These are phyloP conservation scores for Phytophthora chlamydospora DNA, from an alignment of 352 stramenopile species.

Conservation along the genomic window DNA sequence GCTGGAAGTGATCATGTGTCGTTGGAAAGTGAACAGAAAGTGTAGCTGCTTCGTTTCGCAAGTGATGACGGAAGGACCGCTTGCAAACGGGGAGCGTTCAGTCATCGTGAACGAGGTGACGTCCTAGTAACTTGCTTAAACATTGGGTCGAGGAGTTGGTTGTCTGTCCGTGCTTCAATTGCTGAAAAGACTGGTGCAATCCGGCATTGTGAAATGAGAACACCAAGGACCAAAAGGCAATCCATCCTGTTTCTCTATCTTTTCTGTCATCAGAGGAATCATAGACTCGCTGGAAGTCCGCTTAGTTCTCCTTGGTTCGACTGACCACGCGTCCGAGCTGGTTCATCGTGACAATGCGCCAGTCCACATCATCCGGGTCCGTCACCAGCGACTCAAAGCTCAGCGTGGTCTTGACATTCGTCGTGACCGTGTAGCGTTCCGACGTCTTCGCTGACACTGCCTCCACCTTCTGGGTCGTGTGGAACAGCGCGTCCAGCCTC, in stretches of 20 bases:
- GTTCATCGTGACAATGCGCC: conserved; percentile 30
- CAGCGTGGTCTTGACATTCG: conserved; percentile 20
- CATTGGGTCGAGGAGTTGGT: no score
- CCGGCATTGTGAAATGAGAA: no score
- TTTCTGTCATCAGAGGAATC: no score
- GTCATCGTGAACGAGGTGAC: no score
- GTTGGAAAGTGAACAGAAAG: background rate
- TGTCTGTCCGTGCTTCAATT: no score
- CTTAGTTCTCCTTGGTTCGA: conserved; percentile 9
- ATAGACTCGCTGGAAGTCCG: background rate
- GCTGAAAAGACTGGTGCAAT: no score
- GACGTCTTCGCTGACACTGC: conserved; percentile 7
- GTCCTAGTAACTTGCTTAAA: no score
- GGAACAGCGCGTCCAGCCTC: conserved; percentile 32
- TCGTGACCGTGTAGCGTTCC: conserved; percentile 10
- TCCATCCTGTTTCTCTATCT: no score
- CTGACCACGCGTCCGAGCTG: conserved; percentile 14
- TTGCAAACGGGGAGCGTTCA: no score
- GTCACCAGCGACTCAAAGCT: conserved; percentile 41
- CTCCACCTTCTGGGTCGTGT: conserved; percentile 38
- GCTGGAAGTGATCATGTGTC: background rate
- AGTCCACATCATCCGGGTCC: conserved; percentile 40
- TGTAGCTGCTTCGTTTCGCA: background rate
- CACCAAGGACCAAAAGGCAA: no score
- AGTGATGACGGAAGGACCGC: no score